phyloP scores from a whole-genome alignment of 345 rosid genomes.

The Citrus glauca region DNA sequence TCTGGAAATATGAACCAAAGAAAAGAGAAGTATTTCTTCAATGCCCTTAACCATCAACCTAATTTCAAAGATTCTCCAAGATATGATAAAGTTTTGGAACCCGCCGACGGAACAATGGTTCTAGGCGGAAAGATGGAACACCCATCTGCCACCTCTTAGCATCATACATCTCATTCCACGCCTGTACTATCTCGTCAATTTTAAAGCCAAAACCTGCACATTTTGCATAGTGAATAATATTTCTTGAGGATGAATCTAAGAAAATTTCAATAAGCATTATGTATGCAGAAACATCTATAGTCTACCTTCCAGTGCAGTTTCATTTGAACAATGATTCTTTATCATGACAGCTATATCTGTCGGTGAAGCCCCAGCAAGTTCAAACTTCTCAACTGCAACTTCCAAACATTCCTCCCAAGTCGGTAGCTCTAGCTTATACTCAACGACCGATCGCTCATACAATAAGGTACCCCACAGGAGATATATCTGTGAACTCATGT shows the following conservation, averaged over 20 bases:
- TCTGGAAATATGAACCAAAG: slow-evolving; percentile 7
- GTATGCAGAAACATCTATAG: neutral
- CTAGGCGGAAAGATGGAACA: slow-evolving; percentile 89
- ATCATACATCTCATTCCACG: slow-evolving; percentile 99
- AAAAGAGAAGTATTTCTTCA: slow-evolving; percentile 1
- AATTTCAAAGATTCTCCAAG: slow-evolving; percentile 63
- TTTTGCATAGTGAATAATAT: slow-evolving; percentile 6
- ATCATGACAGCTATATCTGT: slow-evolving; percentile 96
- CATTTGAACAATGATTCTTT: slow-evolving; percentile 94
- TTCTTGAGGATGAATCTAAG: neutral
- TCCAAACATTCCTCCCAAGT: slow-evolving; percentile 99
- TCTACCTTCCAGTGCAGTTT: slow-evolving; percentile 81
- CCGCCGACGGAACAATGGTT: slow-evolving; percentile 86
- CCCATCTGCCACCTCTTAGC: slow-evolving; percentile 95
- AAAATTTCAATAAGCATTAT: neutral
- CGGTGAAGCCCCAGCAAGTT: slow-evolving; percentile 95
- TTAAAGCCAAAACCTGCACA: slow-evolving; percentile 80
- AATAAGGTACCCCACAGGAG: slow-evolving; percentile 95
- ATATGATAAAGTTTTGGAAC: slow-evolving; percentile 73
- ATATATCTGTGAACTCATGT: slow-evolving; percentile 86
- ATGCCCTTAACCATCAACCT: slow-evolving; percentile 10
- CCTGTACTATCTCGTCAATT: slow-evolving; percentile 95
- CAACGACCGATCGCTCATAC: slow-evolving; percentile 93
- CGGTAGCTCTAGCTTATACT: slow-evolving; percentile 80
- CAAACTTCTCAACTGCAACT: slow-evolving; percentile 97